Percentiles rank a stretch among this genome's conserved stretches.
Conservation (phyloP, 306 rosid species). For the Ochetophila trinervis region DNA sequence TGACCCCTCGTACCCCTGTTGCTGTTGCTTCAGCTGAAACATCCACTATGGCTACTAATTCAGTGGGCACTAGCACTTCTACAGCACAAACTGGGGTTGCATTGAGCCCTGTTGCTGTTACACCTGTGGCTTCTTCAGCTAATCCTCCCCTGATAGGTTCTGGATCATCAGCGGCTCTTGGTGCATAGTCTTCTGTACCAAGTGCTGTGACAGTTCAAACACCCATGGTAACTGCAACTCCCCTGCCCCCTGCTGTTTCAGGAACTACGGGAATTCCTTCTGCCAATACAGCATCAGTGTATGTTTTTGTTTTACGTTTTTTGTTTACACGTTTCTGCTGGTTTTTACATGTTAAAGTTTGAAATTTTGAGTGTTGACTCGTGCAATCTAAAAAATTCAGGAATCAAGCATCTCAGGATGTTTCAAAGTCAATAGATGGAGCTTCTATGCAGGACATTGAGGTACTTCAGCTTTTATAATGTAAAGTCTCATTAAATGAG, state of each 20-base stretch:
- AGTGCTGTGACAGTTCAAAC: constrained; percentile 48
- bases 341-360: constrained; percentile 12
- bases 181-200: constrained; percentile 39
- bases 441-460: constrained; percentile 65
- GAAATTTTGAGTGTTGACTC: constrained; percentile 21
- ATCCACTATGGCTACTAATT: constrained; percentile 35
- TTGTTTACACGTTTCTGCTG: constrained; percentile 14
- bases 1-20: constrained; percentile 38
- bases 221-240: constrained; percentile 35
- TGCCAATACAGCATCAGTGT: constrained; percentile 50
- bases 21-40: constrained; percentile 44
- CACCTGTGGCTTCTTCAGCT: constrained; percentile 61
- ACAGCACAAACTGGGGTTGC: constrained; percentile 47
- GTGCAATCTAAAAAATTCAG: constrained; percentile 25
- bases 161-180: constrained; percentile 42
- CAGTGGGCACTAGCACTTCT: constrained; percentile 40
- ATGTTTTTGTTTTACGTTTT: constrained; percentile 30
- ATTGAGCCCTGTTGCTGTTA: constrained; percentile 73
- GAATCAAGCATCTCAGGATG: constrained; percentile 54
- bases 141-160: constrained; percentile 51
- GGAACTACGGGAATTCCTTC: constrained; percentile 58
- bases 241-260: constrained; percentile 41
- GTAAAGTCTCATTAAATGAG: neutral
- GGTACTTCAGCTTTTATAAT: constrained; percentile 42
- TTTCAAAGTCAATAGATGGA: constrained; percentile 43